These are phyloP conservation scores for Taiozyma onychis DNA, from an alignment of 1,139 yeast genomes.

Conservation along the genomic window DNA sequence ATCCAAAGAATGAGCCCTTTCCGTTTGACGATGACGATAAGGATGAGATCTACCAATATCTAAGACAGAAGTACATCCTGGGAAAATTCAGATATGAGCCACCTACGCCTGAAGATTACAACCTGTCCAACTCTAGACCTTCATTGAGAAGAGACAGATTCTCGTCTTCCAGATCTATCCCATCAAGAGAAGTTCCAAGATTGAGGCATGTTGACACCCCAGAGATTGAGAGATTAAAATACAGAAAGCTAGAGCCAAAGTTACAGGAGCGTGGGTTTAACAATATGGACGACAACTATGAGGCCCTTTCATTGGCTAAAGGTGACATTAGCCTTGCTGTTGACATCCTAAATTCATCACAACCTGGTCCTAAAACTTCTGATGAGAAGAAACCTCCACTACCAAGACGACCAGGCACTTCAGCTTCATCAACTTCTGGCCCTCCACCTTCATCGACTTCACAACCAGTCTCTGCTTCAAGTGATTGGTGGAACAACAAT, in stretches of 20 bases:
- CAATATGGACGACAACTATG: conserved; percentile 27
- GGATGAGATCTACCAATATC: conserved; percentile 38
- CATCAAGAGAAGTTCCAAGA: conserved; percentile 17
- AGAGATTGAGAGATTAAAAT: conserved; percentile 24
- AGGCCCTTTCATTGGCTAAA: conserved; percentile 26
- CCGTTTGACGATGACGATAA: conserved; percentile 67
- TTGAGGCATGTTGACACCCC: conserved; percentile 25
- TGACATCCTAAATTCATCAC: conserved; percentile 18
- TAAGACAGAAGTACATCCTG: conserved; percentile 46
- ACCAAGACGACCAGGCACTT: conserved; percentile 24
- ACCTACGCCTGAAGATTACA: conserved; percentile 15
- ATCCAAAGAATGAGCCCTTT: conserved; percentile 53
- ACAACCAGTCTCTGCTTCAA: conserved; percentile 26
- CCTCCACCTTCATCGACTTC: conserved; percentile 40
- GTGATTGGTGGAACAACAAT: conserved; percentile 31
- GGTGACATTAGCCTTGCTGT: conserved; percentile 27
- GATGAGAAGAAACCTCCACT: conserved; percentile 19
- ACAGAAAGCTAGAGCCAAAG: conserved; percentile 24
- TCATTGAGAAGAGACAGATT: conserved; percentile 4
- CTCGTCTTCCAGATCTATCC: conserved; percentile 7
- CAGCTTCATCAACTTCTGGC: conserved; percentile 11
- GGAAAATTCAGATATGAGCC: conserved; percentile 41
- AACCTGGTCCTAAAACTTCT: conserved; percentile 6
- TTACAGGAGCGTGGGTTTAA: conserved; percentile 24
- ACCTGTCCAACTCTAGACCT: conserved; percentile 7